Base-by-base conservation (phyloP, 1,284 basidiomycete species). In the Stygiomarasmius scandens region DNA sequence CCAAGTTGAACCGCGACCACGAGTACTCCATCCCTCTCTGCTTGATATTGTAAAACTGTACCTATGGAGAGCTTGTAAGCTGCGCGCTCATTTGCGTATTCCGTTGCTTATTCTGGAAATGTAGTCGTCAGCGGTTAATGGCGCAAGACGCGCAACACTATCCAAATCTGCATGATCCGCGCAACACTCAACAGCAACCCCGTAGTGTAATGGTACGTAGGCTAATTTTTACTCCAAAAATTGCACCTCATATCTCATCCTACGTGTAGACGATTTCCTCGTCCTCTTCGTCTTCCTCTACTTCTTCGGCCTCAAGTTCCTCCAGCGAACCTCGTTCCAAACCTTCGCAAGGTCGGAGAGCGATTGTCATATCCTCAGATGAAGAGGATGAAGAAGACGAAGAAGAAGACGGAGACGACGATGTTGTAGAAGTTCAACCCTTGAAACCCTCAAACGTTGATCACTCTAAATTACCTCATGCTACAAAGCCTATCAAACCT, bases 391-490 rank as follows among this genome's bases (percentile, higher is more conserved):
- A 12, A 32, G 12, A 32, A 32, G 29, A n/a, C n/a, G n/a, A n/a
- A n/a, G n/a, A n/a, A n/a, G n/a, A n/a, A n/a, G n/a, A n/a, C n/a
- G n/a, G n/a, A 12, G 48, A 45, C 25, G 54, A 57, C 32, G 16
- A 19, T 16, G 43, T 24, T 11, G 25, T 50, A 51, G 32, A 59
- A 53, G n/a, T 48, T 8, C 47, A 52, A 0, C 49, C 54, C 1
- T 34, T 47, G 19, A 52, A 56, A 9, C 68, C 66, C 10, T 59
- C 61, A 19, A 69, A 68, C 51, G 49, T 55, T 2, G 63, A 53
- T 23, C 55, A 50, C 36, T 36, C 55, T 9, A 46, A 58, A 23
- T 55, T 44, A 24, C 47, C 58, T 50, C 50, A 29, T 10, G 49
- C 47, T 0, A 32, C 32, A 3, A 51, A 41, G 49, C 48, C 22